Conservation (phyloP, 805 yeast species). For the Sugiyamaella lignohabitans region DNA sequence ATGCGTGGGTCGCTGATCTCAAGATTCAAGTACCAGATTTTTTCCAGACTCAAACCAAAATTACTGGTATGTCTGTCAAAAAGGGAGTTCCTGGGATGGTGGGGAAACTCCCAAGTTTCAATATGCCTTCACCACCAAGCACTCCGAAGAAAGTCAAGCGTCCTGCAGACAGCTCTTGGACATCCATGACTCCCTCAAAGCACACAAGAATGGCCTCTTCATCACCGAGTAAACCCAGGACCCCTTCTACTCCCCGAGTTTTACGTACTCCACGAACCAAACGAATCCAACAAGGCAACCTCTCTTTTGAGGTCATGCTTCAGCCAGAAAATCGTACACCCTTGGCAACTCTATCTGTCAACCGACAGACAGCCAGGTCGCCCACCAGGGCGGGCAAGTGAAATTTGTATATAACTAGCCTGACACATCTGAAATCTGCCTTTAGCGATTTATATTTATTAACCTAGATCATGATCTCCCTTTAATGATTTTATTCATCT, state of each 20-base stretch:
- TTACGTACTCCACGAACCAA: conserved; percentile 7
- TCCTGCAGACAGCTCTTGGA: not conserved
- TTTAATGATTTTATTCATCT: too few relatives aligned
- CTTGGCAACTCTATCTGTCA: not conserved
- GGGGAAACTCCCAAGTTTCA: not conserved
- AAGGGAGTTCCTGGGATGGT: not conserved
- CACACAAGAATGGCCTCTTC: not conserved
- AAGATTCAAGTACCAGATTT: conserved; percentile 10
- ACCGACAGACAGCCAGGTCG: not conserved
- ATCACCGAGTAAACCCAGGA: not conserved
- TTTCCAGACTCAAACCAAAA: conserved; percentile 11
- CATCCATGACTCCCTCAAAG: not conserved
- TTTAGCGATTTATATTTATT: too few relatives aligned
- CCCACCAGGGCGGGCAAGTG: too few relatives aligned
- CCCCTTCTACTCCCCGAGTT: not conserved
- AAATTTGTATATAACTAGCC: too few relatives aligned
- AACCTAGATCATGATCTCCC: too few relatives aligned
- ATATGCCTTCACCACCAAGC: conserved; percentile 5
- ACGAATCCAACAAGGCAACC: conserved; percentile 7
- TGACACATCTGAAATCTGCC: too few relatives aligned
- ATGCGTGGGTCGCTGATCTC: conserved; percentile 52
- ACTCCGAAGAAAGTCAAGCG: conserved; percentile 7
- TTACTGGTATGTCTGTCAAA: conserved; percentile 1
- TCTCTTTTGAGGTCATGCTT: conserved; percentile 9
- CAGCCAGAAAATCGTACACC: not conserved